Evolutionary conservation across 2,329 filamentous ascomycete species (phyloP).

Genomic region (Grosmannia clavigera): DNA sequence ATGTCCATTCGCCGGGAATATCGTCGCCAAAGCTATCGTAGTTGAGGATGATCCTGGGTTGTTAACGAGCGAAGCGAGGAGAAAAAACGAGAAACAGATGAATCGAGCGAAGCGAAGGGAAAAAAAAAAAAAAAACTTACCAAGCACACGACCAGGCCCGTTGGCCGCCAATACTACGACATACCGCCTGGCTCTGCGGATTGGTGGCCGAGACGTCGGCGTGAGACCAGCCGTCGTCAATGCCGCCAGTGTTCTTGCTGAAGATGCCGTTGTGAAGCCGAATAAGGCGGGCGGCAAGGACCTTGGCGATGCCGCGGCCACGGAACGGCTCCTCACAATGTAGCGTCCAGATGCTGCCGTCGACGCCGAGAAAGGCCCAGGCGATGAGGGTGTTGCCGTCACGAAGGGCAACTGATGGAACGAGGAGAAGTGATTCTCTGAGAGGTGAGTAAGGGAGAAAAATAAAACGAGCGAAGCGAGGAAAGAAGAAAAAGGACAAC

Average conservation of each 20-base stretch:
- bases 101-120: neutral
- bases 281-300: conserved; percentile 45
- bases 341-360: conserved; percentile 48
- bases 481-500: neutral
- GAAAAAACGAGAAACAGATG: neutral
- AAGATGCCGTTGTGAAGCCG: conserved; percentile 33
- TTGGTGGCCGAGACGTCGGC: conserved; percentile 55
- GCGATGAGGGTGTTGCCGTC: conserved; percentile 36
- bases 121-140: conserved; percentile 26
- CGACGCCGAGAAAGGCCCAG: conserved; percentile 52
- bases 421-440: conserved; percentile 25
- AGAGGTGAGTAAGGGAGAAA: conserved; percentile 14
- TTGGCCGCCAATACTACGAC: conserved; percentile 46
- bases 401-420: conserved; percentile 36
- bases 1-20: neutral
- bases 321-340: conserved; percentile 50
- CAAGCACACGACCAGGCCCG: conserved; percentile 46
- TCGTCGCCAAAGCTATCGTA: conserved; percentile 12
- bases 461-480: neutral
- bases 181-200: conserved; percentile 46
- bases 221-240: conserved; percentile 45
- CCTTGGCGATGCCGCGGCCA: conserved; percentile 50
- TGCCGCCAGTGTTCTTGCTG: conserved; percentile 34
- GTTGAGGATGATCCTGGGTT: conserved; percentile 12
- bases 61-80: neutral